These are phyloP conservation scores for Paracamarosporium sp. DNA, from an alignment of 2,329 filamentous ascomycete species.

Conservation along the genomic window DNA sequence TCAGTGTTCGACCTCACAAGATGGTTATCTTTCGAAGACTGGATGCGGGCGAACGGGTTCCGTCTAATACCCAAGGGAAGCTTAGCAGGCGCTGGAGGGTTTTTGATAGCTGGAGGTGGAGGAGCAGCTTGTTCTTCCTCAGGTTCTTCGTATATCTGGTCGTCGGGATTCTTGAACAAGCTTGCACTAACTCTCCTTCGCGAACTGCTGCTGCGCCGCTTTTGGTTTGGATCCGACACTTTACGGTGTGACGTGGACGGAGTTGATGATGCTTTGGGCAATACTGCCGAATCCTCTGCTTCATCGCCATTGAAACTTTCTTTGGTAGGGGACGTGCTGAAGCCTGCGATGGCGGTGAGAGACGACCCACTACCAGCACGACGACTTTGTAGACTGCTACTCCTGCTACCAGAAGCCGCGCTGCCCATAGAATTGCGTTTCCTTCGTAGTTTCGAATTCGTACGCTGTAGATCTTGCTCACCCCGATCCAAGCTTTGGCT, in stretches of 20 bases:
- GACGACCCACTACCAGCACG: conserved; percentile 41
- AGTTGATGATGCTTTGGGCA: conserved; percentile 40
- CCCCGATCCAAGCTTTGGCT: conserved; percentile 49
- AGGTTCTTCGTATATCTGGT: conserved; percentile 90
- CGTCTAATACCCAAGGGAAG: conserved; percentile 63
- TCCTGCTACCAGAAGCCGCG: conserved; percentile 35
- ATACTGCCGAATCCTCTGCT: conserved; percentile 38
- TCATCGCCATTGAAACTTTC: conserved; percentile 22
- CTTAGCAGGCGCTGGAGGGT: conserved; percentile 40
- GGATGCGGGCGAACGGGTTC: conserved; percentile 70
- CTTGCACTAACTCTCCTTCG: conserved; percentile 74
- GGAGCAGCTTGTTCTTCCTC: conserved; percentile 53
- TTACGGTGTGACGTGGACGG: conserved; percentile 15
- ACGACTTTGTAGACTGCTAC: conserved; percentile 48
- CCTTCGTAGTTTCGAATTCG: conserved; percentile 36
- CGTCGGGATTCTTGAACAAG: conserved; percentile 72
- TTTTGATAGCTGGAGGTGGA: conserved; percentile 35
- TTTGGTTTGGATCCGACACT: conserved; percentile 33
- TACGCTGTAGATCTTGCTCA: conserved; percentile 40
- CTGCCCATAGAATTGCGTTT: conserved; percentile 48
- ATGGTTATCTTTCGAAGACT: conserved; percentile 57
- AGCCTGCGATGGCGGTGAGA: conserved; percentile 22
- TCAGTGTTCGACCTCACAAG: conserved; percentile 54
- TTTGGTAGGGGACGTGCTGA: conserved; percentile 30
- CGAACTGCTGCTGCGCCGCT: conserved; percentile 68